A percentile compares a stretch with the other conserved stretches of the same genome.
phyloP scores from a whole-genome alignment of 2,329 filamentous ascomycete genomes.

The Colletotrichum truncatum region DNA sequence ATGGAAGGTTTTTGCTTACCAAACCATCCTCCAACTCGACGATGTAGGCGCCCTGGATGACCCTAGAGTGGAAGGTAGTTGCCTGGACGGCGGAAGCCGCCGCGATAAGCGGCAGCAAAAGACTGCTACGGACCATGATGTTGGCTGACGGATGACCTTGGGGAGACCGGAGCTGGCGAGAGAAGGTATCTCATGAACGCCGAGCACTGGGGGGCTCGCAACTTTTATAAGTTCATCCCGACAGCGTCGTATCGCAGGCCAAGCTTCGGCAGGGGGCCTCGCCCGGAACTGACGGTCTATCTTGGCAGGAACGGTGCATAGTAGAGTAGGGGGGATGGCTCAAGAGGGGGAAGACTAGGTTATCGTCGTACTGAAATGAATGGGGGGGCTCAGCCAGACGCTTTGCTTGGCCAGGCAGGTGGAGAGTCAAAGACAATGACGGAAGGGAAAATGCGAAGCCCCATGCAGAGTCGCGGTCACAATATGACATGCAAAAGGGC shows the following conservation, averaged over 20 bases:
- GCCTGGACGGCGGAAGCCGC: slow-evolving; percentile 41
- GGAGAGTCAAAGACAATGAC: background rate
- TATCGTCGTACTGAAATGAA: slow-evolving; percentile 14
- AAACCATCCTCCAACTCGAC: slow-evolving; percentile 61
- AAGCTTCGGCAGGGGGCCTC: background rate
- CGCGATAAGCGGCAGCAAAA: slow-evolving; percentile 46
- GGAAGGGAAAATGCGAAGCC: background rate
- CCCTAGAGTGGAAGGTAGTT: slow-evolving; percentile 34
- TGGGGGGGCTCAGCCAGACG: background rate
- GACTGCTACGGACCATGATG: slow-evolving; percentile 47
- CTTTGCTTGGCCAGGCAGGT: slow-evolving; percentile 25
- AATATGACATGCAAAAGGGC: slow-evolving; percentile 14
- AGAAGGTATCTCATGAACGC: background rate
- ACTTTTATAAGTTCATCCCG: slow-evolving; percentile 18
- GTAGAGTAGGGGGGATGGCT: too few relatives aligned
- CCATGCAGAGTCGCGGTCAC: background rate
- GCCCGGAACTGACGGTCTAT: background rate
- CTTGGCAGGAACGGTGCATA: background rate
- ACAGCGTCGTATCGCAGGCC: background rate
- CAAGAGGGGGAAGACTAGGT: background rate
- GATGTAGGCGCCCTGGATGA: slow-evolving; percentile 59
- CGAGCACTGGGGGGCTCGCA: background rate
- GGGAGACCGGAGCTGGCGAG: slow-evolving; percentile 23
- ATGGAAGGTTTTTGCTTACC: slow-evolving; percentile 42
- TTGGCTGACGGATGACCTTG: slow-evolving; percentile 27